These are phyloP conservation scores for Cenchrus fungigraminus DNA, from an alignment of 176 grass and related monocot species.

Conservation along the genomic window DNA sequence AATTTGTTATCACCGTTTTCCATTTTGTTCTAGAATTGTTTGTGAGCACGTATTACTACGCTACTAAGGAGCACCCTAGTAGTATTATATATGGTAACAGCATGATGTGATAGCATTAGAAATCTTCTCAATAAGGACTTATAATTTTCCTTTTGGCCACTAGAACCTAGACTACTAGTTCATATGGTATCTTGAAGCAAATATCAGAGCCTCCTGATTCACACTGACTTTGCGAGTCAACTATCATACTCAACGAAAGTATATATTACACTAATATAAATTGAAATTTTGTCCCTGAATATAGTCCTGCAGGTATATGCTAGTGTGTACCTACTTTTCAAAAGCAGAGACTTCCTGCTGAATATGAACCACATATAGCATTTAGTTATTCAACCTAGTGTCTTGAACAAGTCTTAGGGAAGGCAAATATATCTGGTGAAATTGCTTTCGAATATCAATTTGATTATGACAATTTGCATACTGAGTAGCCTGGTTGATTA, in stretches of 20 bases:
- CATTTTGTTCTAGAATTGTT: no score
- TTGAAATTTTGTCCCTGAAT: background rate
- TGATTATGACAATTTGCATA: background rate
- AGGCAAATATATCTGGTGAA: background rate
- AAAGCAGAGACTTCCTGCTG: background rate
- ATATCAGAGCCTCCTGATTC: background rate
- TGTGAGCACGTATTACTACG: no score
- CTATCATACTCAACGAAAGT: background rate
- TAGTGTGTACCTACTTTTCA: background rate
- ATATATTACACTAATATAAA: background rate
- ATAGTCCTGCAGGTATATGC: no score
- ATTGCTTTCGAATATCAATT: background rate
- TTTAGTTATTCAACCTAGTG: background rate
- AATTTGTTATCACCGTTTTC: no score
- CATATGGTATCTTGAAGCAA: background rate
- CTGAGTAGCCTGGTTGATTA: background rate
- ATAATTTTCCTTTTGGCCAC: background rate
- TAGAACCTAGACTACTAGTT: background rate
- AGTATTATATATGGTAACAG: no score
- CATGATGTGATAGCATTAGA: background rate
- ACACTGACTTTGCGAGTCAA: background rate
- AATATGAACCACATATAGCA: slow-evolving; percentile 6
- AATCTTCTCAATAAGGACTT: background rate
- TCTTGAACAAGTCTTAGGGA: background rate
- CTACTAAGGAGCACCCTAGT: no score